Percentiles rank a stretch among this genome's conserved stretches.
Evolutionary conservation across 2,329 filamentous ascomycete genomes (phyloP).

Genomic region (Colletotrichum tropicale): DNA sequence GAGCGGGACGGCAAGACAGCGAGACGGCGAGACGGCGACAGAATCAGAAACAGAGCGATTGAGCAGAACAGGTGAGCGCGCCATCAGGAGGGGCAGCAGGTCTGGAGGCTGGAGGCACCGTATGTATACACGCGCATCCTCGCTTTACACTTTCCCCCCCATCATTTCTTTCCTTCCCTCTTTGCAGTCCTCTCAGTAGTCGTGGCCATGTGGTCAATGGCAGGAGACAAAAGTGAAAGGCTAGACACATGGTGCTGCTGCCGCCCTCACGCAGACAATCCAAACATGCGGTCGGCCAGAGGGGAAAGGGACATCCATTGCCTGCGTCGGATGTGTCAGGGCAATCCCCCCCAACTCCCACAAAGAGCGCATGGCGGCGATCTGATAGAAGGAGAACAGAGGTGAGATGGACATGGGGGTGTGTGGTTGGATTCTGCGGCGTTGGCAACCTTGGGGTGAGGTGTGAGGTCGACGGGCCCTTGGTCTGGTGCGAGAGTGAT

Average conservation of each 20-base stretch:
- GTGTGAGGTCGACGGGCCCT: constrained; percentile 17
- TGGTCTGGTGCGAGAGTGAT: constrained; percentile 16
- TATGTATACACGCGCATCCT: neutral
- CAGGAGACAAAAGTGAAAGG: neutral
- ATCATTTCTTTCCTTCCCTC: neutral
- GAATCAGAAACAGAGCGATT: neutral
- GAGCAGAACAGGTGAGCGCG: neutral
- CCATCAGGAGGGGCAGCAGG: neutral
- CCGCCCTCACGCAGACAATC: neutral
- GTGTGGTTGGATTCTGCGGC: constrained; percentile 19
- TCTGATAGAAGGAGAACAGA: constrained; percentile 13
- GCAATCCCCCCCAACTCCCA: neutral
- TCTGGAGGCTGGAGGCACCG: neutral
- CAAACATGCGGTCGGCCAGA: neutral
- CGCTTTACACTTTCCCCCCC: neutral
- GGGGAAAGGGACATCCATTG: neutral
- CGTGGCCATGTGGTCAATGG: neutral
- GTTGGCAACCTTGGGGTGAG: constrained; percentile 17
- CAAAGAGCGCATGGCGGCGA: constrained; percentile 4
- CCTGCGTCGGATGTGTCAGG: neutral
- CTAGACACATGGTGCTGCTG: neutral
- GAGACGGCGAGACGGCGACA: neutral
- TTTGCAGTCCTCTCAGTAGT: neutral
- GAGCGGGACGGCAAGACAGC: neutral
- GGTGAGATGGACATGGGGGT: constrained; percentile 16